Evolutionary conservation across 2,329 filamentous ascomycete genomes (phyloP), one percentile per base, ranked within the genome.

Genomic region (Harringtonia lauricola): DNA sequence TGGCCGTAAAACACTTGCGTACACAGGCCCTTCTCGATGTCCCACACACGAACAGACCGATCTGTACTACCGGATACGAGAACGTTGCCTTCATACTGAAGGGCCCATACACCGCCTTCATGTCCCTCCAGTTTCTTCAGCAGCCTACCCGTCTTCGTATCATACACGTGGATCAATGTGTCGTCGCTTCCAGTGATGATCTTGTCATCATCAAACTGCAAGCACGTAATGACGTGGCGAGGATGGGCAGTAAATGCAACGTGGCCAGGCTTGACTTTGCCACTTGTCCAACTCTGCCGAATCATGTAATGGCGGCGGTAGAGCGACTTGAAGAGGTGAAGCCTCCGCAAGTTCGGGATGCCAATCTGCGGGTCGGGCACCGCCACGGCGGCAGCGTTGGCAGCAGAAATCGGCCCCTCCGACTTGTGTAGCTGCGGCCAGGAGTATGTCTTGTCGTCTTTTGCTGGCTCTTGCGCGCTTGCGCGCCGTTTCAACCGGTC

Each of bases 41-140:
- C 90, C 92, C 92, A 98, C 0, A 98, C 90, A n/a, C 92, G 81
- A n/a, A 98, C 92, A 12, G 92, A 94, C 38, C 92, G 76, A 63
- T 98, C 92, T 0, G 92, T 98, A 8, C 89, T 95, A 3, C 92
- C 92, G 15, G 92, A 98, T 3, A 98, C 92, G 18, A 98, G 68
- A 15, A 86, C 87, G 58, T 96, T 95, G 41, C 89, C 90, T 58
- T 95, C 83, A 58, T 96, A 98, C 60, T 96, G 89, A 42, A 98
- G 66, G 26, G 92, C 92, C 92, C 92, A 98, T 1, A 98, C 92
- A 37, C 92, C 92, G 29, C 92, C 92, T 61, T 98, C 92, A 54
- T 98, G 92, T 2, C 92, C 92, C 55, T 89, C 83, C 3, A 98
- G 76, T 50, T 83, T 86, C 56, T 80, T 86, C 39, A 85, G 78